Evolutionary conservation across 1,284 basidiomycete genomes (phyloP).

Genomic region (Cutaneotrichosporon arboriforme): DNA sequence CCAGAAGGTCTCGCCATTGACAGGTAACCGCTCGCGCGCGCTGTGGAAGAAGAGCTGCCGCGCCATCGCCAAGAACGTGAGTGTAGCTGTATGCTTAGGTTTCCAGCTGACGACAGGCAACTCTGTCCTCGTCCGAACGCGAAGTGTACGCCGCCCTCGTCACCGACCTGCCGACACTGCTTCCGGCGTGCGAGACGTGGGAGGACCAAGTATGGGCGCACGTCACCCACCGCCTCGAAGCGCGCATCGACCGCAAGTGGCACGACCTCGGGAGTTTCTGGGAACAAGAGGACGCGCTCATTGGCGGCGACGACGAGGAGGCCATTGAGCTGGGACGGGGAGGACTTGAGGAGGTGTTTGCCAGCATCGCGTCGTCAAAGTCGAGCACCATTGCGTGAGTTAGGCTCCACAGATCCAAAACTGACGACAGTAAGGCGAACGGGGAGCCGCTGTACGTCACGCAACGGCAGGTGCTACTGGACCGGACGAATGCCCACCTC

Average conservation of each 20-base stretch:
- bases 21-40: slow-evolving; percentile 64
- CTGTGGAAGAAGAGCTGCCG: slow-evolving; percentile 82
- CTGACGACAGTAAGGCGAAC: slow-evolving; percentile 50
- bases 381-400: slow-evolving; percentile 40
- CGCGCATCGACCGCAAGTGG: slow-evolving; percentile 40
- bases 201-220: slow-evolving; percentile 94
- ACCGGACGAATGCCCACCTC: slow-evolving; percentile 62
- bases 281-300: slow-evolving; percentile 34
- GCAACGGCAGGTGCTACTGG: slow-evolving; percentile 79
- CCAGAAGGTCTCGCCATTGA: slow-evolving; percentile 18
- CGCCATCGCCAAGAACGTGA: slow-evolving; percentile 68
- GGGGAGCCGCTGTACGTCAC: slow-evolving; percentile 64
- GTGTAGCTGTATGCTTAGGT: slow-evolving; percentile 20
- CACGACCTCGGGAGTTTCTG: slow-evolving; percentile 47
- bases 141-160: slow-evolving; percentile 81
- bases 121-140: slow-evolving; percentile 68
- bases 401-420: background rate
- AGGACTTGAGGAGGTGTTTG: slow-evolving; percentile 44
- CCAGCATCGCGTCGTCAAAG: slow-evolving; percentile 33
- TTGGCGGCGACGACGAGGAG: slow-evolving; percentile 33
- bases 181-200: slow-evolving; percentile 78
- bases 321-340: slow-evolving; percentile 27
- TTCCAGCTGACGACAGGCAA: slow-evolving; percentile 51
- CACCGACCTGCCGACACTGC: slow-evolving; percentile 71
- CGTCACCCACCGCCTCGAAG: slow-evolving; percentile 76